Evolutionary conservation across 208 protist genomes (phyloP).

Genomic region (Sergeia podlipaevii): DNA sequence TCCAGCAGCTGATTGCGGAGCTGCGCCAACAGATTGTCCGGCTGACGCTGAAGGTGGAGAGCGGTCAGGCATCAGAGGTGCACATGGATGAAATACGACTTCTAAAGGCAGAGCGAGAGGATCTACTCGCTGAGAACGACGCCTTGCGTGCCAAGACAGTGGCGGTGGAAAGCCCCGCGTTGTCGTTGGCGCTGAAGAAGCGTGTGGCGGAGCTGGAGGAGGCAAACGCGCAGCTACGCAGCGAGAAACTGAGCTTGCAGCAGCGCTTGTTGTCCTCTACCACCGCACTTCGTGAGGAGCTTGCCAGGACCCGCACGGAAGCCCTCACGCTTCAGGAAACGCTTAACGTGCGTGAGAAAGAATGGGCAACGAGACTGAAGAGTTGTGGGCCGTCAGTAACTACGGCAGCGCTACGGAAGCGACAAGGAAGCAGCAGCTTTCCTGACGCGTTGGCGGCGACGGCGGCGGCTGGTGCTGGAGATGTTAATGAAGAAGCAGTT

Average conservation of each 20-base stretch:
- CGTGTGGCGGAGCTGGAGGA: constrained; percentile 46
- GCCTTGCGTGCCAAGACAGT: constrained; percentile 28
- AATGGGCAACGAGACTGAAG: too few species aligned
- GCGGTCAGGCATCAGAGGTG: constrained; percentile 55
- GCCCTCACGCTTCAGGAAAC: constrained; percentile 34
- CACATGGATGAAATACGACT: constrained; percentile 45
- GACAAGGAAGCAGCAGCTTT: too few species aligned
- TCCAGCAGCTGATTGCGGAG: constrained; percentile 65
- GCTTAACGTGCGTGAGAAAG: constrained; percentile 31
- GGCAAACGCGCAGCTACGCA: constrained; percentile 34
- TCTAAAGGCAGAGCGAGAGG: constrained; percentile 41
- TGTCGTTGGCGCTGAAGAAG: constrained; percentile 31
- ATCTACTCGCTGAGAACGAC: constrained; percentile 33
- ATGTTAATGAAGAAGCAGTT: too few species aligned
- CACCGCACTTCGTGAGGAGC: constrained; percentile 53
- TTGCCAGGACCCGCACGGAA: constrained; percentile 44
- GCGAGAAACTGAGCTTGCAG: constrained; percentile 44
- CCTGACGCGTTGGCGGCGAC: too few species aligned
- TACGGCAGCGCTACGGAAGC: too few species aligned
- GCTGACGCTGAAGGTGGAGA: constrained; percentile 74
- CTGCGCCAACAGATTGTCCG: constrained; percentile 76
- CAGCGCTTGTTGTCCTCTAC: constrained; percentile 46
- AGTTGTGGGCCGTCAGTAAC: too few species aligned
- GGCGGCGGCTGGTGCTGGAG: too few species aligned
- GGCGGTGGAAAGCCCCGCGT: constrained; percentile 29